Base-by-base conservation (phyloP, 352 stramenopile genomes). In the Pythium apleroticum region DNA sequence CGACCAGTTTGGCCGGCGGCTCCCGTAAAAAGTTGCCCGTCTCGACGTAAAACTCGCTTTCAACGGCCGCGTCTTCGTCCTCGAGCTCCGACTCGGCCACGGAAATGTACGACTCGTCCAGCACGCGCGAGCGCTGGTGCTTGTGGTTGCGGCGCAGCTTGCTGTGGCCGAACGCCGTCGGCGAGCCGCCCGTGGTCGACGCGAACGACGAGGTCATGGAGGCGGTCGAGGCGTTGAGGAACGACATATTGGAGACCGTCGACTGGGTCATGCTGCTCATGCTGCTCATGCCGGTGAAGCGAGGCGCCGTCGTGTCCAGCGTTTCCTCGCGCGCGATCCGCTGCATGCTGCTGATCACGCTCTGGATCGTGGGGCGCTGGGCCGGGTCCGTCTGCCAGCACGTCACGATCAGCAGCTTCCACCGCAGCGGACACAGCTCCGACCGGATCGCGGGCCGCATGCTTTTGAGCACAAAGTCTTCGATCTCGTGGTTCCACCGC, bases 331-430 rank as follows among this genome's bases (percentile, higher is more conserved):
- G 80, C 11, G 82, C 84, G 62, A 95, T 90, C 12, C 82, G 79
- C 70, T 95, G 84, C 62, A 95, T 72, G 56, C 71, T 92, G 52
- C 73, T 80, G 48, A 96, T 95, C 24, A 97, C 84, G 57, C 96
- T 76, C 56, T 91, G 77, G 62, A 97, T 96, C 17, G 84, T 92
- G 1, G 91, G 91, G 0, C 91, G 84, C 50, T 91, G 73, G 14
- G 74, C 67, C 4, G 91, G 89, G 25, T 97, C 85, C 2, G 81
- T 76, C 55, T 90, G 80, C 91, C 89, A 96, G 71, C 91, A 97
- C 20, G 73, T 83, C 12, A 84, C 68, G 56, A 95, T 87, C 20
- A 95, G 65, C 37, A 88, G 39, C 57, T 89, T 91, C 87, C 84
- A 94, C 37, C 85, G 84, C 63, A 88, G 55, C 14, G 87, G 87